These are phyloP conservation scores for Cucurbita ficifolia DNA, from an alignment of 306 rosid species.

Conservation along the genomic window DNA sequence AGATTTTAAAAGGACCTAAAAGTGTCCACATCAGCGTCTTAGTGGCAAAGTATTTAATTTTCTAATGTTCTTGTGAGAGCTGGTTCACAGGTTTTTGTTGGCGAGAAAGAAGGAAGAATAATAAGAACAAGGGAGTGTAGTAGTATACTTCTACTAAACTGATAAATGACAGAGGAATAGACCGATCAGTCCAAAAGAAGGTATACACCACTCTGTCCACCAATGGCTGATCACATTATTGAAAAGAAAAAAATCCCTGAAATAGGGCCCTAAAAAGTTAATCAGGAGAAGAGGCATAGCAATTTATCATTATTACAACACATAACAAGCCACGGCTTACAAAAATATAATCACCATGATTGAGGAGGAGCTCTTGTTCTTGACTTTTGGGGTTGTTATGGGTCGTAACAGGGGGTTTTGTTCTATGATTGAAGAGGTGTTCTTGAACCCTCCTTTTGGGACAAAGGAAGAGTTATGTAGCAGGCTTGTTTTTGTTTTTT, in stretches of 20 bases:
- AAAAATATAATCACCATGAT: neutral
- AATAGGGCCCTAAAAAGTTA: neutral
- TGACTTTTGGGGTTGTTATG: neutral
- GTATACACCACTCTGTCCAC: neutral
- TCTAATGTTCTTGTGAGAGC: neutral
- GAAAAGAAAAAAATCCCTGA: neutral
- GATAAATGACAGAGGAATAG: neutral
- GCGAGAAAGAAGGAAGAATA: neutral
- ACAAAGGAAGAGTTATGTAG: neutral
- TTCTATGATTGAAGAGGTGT: neutral
- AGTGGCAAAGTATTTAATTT: neutral
- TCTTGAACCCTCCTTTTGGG: neutral
- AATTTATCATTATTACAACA: neutral
- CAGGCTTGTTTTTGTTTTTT: neutral
- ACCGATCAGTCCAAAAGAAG: neutral
- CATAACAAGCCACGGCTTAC: neutral
- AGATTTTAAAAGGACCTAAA: neutral
- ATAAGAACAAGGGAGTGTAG: neutral
- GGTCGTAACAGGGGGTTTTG: neutral
- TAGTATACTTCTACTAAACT: neutral
- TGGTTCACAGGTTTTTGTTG: neutral
- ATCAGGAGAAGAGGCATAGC: neutral
- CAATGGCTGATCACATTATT: neutral
- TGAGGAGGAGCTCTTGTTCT: neutral
- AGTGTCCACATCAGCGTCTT: neutral